phyloP scores from a whole-genome alignment of 306 rosid genomes.

The Prinsepia uniflora region DNA sequence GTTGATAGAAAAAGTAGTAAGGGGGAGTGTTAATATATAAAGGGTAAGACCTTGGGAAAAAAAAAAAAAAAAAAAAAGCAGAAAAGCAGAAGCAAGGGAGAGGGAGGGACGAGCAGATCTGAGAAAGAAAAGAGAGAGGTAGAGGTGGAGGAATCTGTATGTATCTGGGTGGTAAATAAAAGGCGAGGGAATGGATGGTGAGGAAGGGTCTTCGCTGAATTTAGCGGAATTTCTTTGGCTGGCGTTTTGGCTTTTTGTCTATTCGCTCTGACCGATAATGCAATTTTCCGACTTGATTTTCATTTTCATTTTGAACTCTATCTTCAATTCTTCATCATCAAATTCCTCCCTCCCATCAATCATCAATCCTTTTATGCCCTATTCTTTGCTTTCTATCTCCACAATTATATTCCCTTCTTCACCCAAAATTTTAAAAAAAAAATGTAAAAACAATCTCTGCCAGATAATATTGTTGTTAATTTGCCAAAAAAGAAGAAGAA shows the following conservation, averaged over 20 bases:
- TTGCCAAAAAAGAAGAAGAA: no score
- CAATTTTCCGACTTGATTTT: conserved; percentile 19
- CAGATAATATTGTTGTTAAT: neutral
- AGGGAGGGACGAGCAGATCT: conserved; percentile 10
- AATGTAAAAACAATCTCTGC: neutral
- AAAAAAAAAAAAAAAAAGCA: conserved; percentile 28
- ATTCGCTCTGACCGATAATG: conserved; percentile 24
- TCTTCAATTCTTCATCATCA: no score
- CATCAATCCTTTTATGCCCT: neutral
- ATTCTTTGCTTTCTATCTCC: neutral
- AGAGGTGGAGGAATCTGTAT: conserved; percentile 49
- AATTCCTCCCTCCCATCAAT: neutral
- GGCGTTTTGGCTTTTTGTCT: conserved; percentile 18
- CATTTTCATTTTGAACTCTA: neutral
- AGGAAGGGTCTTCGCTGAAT: conserved; percentile 34
- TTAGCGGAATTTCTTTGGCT: conserved; percentile 30
- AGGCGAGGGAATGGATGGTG: conserved; percentile 49
- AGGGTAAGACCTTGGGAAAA: conserved; percentile 24
- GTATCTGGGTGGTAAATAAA: conserved; percentile 41
- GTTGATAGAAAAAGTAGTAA: neutral
- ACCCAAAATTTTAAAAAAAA: neutral
- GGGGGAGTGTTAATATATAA: neutral
- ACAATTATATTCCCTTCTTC: neutral
- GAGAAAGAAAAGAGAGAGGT: neutral
- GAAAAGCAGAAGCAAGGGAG: neutral